Conservation (phyloP, 108 stramenopile species). For the Pseudonitzschia pungens region DNA sequence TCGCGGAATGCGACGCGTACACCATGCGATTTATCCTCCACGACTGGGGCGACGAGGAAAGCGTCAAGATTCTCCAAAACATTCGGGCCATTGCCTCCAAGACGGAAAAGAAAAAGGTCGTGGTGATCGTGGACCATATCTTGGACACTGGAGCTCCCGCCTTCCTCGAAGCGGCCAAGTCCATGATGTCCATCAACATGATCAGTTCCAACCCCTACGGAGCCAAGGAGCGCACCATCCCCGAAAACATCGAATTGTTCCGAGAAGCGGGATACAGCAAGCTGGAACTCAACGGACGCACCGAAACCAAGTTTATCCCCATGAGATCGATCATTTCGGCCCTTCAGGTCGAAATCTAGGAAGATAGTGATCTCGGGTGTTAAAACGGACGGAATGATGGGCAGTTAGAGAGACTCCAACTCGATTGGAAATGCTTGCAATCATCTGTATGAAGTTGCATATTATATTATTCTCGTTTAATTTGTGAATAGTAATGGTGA, state of each 20-base stretch:
- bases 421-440: too few relatives aligned
- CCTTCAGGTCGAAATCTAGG: background rate
- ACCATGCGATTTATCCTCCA: conserved; percentile 1
- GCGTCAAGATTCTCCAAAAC: background rate
- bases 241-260: conserved; percentile 1
- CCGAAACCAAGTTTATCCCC: background rate
- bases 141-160: conserved; percentile 7
- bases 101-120: background rate
- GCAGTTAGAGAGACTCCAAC: too few relatives aligned
- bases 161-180: background rate
- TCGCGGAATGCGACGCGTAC: conserved; percentile 6
- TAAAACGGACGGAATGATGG: too few relatives aligned
- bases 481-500: too few relatives aligned
- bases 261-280: background rate
- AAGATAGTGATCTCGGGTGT: background rate
- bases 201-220: background rate
- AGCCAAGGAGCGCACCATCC: background rate
- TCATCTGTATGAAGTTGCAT: too few relatives aligned
- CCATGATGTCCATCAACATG: conserved; percentile 9
- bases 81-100: conserved; percentile 4
- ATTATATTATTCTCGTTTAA: too few relatives aligned
- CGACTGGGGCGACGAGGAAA: conserved; percentile 2
- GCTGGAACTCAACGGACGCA: background rate
- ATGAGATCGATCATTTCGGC: background rate
- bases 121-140: conserved; percentile 4